Base-by-base conservation (phyloP, 1,139 yeast species). In the Pichia sp. region DNA sequence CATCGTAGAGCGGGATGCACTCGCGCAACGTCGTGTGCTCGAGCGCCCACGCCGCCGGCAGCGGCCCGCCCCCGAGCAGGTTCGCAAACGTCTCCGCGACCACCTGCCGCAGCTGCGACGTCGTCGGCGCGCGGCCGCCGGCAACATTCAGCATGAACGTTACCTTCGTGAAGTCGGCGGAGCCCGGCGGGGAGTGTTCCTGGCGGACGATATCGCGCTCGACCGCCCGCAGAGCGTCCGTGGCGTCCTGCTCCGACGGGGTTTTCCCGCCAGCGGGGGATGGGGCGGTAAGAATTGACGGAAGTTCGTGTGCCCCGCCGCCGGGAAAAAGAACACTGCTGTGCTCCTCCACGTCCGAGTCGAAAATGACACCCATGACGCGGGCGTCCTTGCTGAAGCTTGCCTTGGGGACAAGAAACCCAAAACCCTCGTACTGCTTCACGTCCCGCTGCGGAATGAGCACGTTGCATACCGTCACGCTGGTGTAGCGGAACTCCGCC, bases 291-390 rank as follows among this genome's bases (percentile, higher is more conserved):
- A 19, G 23, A 19, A 19, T 3, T 3, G 23, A 19, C 23, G 23
- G 23, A 36, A 36, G 40, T 15, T 3, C 40, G 40, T 13, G 40
- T 15, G 40, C 34, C 40, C 15, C 40, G 40, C 40, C 40, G 15
- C 15, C 47, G 8, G 51, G 52, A 19, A 54, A 54, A 3, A 54
- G 4, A 1, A 16, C 32, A 5, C 23, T 13, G 38, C 54, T 46
- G 19, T 51, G 41, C n/a, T 56, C 49, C 65, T 84, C 92, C 13
- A 89, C 80, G 51, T 89, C 90, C 1, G 97, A 88, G 68, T 93
- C 98, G 70, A 87, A 93, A 36, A 93, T 90, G 1, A 90, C 90
- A 1, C 99, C 99, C 45, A 93, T 74, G 16, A 90, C 71, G 26
- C 80, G 76, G 52, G 83, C 85, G 0, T 81, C 78, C 2, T 11